Conservation (phyloP, 768 basidiomycete species). For the Lactarius deliciosus region DNA sequence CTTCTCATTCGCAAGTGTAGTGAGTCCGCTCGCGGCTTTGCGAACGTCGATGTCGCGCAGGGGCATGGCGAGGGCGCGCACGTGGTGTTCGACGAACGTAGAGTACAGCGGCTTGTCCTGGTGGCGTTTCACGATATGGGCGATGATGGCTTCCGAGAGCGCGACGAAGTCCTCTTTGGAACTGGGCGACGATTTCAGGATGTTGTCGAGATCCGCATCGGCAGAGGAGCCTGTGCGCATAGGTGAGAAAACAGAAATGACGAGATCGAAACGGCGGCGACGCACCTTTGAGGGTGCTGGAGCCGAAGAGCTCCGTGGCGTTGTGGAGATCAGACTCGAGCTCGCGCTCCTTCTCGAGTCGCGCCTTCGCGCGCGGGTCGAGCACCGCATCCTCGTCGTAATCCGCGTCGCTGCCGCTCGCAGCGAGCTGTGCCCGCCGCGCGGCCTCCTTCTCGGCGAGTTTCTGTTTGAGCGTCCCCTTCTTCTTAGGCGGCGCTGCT, state of each 20-base stretch:
- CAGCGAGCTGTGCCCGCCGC: conserved; percentile 52
- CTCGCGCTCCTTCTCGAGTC: conserved; percentile 76
- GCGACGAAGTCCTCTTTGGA: conserved; percentile 85
- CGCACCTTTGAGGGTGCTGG: conserved; percentile 63
- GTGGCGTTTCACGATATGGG: conserved; percentile 74
- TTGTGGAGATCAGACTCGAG: conserved; percentile 84
- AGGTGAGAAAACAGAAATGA: conserved; percentile 3
- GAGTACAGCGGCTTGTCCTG: conserved; percentile 80
- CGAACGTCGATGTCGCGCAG: conserved; percentile 90
- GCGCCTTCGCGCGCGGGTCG: conserved; percentile 76
- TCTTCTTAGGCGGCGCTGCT: conserved; percentile 71
- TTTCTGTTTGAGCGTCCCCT: conserved; percentile 88
- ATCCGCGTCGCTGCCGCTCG: conserved; percentile 45
- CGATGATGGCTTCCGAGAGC: conserved; percentile 72
- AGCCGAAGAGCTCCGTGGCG: conserved; percentile 78
- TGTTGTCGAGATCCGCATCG: conserved; percentile 62
- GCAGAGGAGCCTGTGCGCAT: conserved; percentile 63
- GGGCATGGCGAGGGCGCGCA: conserved; percentile 68
- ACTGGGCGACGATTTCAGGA: conserved; percentile 77
- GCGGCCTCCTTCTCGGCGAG: conserved; percentile 88
- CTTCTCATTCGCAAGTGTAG: conserved; percentile 92
- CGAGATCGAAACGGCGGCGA: background rate
- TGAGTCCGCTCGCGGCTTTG: conserved; percentile 81
- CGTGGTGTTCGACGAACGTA: conserved; percentile 81
- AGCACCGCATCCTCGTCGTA: conserved; percentile 66